Conservation (phyloP, 176 grass and related monocot species). For the Oryza brachyantha region DNA sequence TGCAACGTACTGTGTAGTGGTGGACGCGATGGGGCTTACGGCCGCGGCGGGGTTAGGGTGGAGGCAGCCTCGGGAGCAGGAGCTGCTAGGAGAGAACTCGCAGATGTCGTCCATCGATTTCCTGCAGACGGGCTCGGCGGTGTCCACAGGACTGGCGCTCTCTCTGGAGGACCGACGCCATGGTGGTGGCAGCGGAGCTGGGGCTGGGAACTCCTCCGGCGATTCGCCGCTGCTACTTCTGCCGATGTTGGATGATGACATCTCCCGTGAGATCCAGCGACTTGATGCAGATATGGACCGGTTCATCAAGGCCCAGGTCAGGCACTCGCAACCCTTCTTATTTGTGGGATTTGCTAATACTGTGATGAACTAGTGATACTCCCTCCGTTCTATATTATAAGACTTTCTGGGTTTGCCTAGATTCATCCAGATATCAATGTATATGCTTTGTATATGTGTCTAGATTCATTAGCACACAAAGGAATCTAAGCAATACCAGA, state of each 20-base stretch:
- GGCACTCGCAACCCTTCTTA: conserved; percentile 1
- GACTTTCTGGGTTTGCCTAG: too few species aligned
- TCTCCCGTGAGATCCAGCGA: conserved; percentile 83
- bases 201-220: conserved; percentile 70
- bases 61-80: conserved; percentile 91
- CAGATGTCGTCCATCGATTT: conserved; percentile 99
- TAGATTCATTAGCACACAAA: too few species aligned
- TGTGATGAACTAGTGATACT: background rate
- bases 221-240: conserved; percentile 80
- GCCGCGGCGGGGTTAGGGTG: conserved; percentile 60
- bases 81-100: conserved; percentile 90
- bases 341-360: background rate
- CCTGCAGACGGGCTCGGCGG: conserved; percentile 91
- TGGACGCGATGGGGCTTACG: conserved; percentile 67
- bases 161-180: conserved; percentile 86
- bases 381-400: too few species aligned
- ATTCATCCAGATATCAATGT: too few species aligned
- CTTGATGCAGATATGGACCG: conserved; percentile 96
- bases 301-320: conserved; percentile 93
- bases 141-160: conserved; percentile 83
- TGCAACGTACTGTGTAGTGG: conserved; percentile 42
- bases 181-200: conserved; percentile 43
- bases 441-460: too few species aligned
- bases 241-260: conserved; percentile 83
- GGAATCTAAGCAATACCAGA: too few species aligned